Conservation (phyloP, 345 rosid genomes). For the Camelina sativa region DNA sequence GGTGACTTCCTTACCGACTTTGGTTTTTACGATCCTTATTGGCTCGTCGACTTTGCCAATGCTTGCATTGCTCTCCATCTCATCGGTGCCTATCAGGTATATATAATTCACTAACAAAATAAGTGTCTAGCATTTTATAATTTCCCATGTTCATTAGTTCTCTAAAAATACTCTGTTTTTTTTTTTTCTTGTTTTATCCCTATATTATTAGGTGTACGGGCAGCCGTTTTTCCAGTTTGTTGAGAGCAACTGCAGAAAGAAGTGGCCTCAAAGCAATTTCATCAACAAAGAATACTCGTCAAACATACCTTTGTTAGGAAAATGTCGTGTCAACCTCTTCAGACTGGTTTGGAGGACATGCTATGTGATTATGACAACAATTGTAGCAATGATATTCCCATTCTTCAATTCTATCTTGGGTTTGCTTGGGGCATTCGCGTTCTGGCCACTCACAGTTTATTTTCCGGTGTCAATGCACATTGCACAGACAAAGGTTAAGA, state of each 20-base stretch:
- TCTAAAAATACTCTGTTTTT: neutral
- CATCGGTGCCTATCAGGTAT: constrained; percentile 86
- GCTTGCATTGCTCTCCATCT: constrained; percentile 83
- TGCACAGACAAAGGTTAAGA: constrained; percentile 51
- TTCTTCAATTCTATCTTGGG: constrained; percentile 90
- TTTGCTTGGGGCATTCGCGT: constrained; percentile 72
- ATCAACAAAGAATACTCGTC: constrained; percentile 54
- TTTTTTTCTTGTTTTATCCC: neutral
- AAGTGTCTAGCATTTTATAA: neutral
- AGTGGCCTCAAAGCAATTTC: constrained; percentile 71
- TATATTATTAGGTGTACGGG: constrained; percentile 57
- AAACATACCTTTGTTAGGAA: constrained; percentile 51
- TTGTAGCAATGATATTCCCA: constrained; percentile 82
- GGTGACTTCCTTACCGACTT: constrained; percentile 93
- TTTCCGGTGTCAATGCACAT: constrained; percentile 91
- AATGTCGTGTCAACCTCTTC: constrained; percentile 57
- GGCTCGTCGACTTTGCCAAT: constrained; percentile 86
- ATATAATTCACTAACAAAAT: constrained; percentile 47
- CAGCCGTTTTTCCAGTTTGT: constrained; percentile 75
- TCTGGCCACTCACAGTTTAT: constrained; percentile 90
- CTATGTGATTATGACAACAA: constrained; percentile 64
- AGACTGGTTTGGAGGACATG: constrained; percentile 76
- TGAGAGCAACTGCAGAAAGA: constrained; percentile 51
- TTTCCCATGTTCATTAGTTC: neutral
- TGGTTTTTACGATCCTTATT: constrained; percentile 85